Evolutionary conservation across 163 green algal species (phyloP).

Genomic region (Chlorella variabilis): DNA sequence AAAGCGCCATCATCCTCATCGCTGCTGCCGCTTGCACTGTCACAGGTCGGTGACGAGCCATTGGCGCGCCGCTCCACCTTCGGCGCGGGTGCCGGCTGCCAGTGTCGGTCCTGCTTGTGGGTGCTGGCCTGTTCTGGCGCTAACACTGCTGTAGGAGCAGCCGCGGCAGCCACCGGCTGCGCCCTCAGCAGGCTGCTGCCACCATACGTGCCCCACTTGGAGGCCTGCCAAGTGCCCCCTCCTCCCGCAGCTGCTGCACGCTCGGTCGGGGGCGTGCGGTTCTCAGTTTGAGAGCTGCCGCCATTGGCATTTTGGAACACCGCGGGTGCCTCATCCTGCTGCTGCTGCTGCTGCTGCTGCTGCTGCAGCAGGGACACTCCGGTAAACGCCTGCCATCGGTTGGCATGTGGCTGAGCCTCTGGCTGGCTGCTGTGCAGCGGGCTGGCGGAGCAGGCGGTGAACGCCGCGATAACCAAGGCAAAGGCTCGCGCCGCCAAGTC

Average conservation of each 20-base stretch:
- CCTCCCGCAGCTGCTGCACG: too few relatives aligned
- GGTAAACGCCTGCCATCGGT: not conserved
- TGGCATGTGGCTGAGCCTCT: not conserved
- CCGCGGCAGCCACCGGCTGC: not conserved
- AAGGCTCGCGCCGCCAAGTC: conserved; percentile 25
- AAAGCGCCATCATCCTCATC: not conserved
- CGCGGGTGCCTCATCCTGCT: not conserved
- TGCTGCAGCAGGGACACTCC: not conserved
- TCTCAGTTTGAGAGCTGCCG: not conserved
- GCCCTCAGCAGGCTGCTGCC: not conserved
- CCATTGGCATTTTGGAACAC: too few relatives aligned
- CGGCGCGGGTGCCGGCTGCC: not conserved
- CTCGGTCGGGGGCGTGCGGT: conserved; percentile 4
- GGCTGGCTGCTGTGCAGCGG: conserved; percentile 13
- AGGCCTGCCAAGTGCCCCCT: not conserved
- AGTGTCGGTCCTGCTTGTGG: too few relatives aligned
- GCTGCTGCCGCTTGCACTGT: too few relatives aligned
- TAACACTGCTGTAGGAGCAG: not conserved
- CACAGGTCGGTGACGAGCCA: not conserved
- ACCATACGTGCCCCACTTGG: not conserved
- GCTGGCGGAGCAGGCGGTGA: not conserved
- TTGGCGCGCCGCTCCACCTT: not conserved
- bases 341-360: not conserved
- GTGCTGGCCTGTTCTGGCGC: not conserved
- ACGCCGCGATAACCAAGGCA: conserved; percentile 4